Conservation (phyloP, 2,329 filamentous ascomycete genomes). For the Penicillium sp. region DNA sequence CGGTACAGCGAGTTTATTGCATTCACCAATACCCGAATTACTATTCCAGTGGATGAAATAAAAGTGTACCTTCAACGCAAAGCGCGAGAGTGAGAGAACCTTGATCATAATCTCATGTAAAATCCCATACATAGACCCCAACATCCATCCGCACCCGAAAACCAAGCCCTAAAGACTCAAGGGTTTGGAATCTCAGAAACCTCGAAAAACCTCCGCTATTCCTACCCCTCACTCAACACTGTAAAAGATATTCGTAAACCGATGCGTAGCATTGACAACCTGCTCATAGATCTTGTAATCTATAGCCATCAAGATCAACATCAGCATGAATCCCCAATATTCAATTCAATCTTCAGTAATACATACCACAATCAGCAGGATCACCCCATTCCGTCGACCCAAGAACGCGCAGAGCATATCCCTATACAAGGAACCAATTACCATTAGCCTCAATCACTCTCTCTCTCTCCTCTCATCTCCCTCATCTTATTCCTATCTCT, state of each 20-base stretch:
- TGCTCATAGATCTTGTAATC: slow-evolving; percentile 72
- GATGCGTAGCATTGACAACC: slow-evolving; percentile 82
- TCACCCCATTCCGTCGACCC: slow-evolving; percentile 44
- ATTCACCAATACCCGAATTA: no score
- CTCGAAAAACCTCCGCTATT: no score
- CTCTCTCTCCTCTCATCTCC: no score
- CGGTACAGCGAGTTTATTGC: no score
- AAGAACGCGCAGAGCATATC: slow-evolving; percentile 41
- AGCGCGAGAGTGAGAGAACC: not conserved
- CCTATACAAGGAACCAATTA: slow-evolving; percentile 24
- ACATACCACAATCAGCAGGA: slow-evolving; percentile 39
- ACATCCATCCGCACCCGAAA: no score
- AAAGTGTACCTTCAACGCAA: not conserved
- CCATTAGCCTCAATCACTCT: no score
- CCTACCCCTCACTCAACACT: slow-evolving; percentile 37
- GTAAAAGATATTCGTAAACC: slow-evolving; percentile 77
- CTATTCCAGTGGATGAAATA: no score
- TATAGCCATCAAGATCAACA: slow-evolving; percentile 33
- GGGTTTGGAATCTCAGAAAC: no score
- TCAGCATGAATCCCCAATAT: not conserved
- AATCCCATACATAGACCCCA: no score
- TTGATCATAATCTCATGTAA: slow-evolving; percentile 9
- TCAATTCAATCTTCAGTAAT: not conserved
- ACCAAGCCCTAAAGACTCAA: no score
- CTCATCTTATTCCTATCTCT: no score